These are phyloP conservation scores for Thelonectria blattea DNA, from an alignment of 2,329 filamentous ascomycete species.

Conservation along the genomic window DNA sequence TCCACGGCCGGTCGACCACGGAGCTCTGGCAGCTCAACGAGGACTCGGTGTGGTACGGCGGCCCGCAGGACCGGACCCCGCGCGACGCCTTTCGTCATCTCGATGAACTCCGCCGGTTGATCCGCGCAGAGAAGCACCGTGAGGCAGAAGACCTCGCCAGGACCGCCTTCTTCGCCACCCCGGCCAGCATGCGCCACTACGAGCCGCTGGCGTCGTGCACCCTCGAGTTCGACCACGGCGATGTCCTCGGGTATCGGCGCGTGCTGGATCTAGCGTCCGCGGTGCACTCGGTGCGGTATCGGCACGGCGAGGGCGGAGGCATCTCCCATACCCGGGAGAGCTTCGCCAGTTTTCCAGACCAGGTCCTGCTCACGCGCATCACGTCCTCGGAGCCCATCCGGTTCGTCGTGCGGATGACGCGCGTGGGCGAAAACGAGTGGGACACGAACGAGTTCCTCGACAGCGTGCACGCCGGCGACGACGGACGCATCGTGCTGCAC, in stretches of 20 bases:
- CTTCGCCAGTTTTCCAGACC: constrained; percentile 50
- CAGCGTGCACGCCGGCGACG: constrained; percentile 27
- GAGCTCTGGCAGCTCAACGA: constrained; percentile 52
- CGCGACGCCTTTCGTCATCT: constrained; percentile 34
- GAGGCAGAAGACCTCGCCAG: constrained; percentile 34
- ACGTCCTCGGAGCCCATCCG: constrained; percentile 29
- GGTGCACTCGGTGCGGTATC: constrained; percentile 46
- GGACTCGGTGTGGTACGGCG: constrained; percentile 55
- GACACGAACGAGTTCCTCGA: constrained; percentile 38
- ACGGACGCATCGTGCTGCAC: constrained; percentile 21
- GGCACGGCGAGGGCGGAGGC: constrained; percentile 36
- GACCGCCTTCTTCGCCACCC: constrained; percentile 35
- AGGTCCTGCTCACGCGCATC: constrained; percentile 40
- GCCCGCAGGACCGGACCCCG: constrained; percentile 50
- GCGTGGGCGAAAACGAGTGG: constrained; percentile 30
- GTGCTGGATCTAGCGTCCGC: constrained; percentile 47
- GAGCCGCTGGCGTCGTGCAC: constrained; percentile 43
- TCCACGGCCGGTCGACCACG: constrained; percentile 51
- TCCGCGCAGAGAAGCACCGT: constrained; percentile 31
- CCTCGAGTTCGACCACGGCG: constrained; percentile 46
- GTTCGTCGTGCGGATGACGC: constrained; percentile 35
- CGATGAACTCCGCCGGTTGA: constrained; percentile 28
- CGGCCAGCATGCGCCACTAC: constrained; percentile 39
- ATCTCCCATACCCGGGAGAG: constrained; percentile 42
- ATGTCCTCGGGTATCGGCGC: constrained; percentile 44